Conservation (phyloP, 1,139 yeast genomes). For the Geotrichum reessii region DNA sequence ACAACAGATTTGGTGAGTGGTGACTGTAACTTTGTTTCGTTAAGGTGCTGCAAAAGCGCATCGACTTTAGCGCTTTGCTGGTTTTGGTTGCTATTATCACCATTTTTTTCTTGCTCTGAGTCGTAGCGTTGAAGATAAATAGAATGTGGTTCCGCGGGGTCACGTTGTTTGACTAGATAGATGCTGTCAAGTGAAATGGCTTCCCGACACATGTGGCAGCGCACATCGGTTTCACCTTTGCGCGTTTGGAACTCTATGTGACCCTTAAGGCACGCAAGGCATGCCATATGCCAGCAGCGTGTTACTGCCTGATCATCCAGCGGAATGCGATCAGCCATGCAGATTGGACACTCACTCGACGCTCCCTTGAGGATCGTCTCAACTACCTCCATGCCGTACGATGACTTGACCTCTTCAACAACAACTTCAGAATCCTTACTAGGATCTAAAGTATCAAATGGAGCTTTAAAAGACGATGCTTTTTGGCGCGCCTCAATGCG, state of each 20-base stretch:
- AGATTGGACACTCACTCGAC: slow-evolving; percentile 78
- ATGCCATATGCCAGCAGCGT: slow-evolving; percentile 76
- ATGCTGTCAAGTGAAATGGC: slow-evolving; percentile 29
- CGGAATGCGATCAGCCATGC: slow-evolving; percentile 58
- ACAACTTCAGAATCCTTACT: background rate
- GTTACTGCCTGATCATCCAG: slow-evolving; percentile 57
- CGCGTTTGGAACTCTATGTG: slow-evolving; percentile 45
- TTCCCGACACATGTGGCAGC: slow-evolving; percentile 40
- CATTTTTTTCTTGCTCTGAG: slow-evolving; percentile 12
- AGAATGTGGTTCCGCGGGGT: background rate
- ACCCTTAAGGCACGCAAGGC: slow-evolving; percentile 66
- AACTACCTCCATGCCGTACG: slow-evolving; percentile 39
- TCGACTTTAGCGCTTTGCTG: slow-evolving; percentile 62
- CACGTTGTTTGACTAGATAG: slow-evolving; percentile 26
- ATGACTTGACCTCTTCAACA: background rate
- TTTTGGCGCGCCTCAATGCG: background rate
- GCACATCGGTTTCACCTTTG: slow-evolving; percentile 30
- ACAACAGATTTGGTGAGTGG: slow-evolving; percentile 75
- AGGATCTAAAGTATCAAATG: background rate
- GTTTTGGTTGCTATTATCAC: background rate
- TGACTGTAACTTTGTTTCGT: slow-evolving; percentile 46
- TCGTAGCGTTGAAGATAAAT: slow-evolving; percentile 16
- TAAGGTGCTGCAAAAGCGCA: slow-evolving; percentile 59
- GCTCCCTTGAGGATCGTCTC: slow-evolving; percentile 36
- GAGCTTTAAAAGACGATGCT: background rate